Evolutionary conservation across 768 basidiomycete species (phyloP), one percentile per base, ranked within the genome.

Genomic region (Gymnopilus dilepis): DNA sequence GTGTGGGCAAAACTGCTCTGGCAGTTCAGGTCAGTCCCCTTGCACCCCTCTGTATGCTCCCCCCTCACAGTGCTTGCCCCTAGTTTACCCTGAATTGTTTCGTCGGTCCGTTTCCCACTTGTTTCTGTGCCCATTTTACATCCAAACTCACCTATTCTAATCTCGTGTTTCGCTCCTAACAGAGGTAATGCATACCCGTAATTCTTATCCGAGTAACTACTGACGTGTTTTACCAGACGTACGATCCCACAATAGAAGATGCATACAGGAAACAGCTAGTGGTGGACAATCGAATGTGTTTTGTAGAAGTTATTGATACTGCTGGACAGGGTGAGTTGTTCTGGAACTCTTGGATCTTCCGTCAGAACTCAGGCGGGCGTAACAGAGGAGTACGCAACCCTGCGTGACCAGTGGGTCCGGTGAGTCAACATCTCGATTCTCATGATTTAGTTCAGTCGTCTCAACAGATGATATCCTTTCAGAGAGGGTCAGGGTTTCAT

Each of bases 401-500:
- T 98, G 65, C 89, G 95, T 67, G 95, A 97, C 81, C 96, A 98
- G 76, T 98, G 95, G 95, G 94, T 97, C 69, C 88, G 95, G 95
- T 97, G 63, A 76, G 90, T 83, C 34, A 22, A 33, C 9, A 31
- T 24, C n/a, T 30, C 21, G 26, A 30, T 58, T 51, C 58, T 45
- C 33, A 48, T 50, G 21, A 55, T 43, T 55, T 42, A 56, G 51
- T 61, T 65, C 47, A 43, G 60, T 56, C 47, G 34, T 63, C 38
- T 54, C n/a, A 45, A 50, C 53, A 28, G 17, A 56, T 24, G 19
- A 48, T 61, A 61, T 26, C 66, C 57, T 64, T n/a, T 33, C 59
- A 97, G 95, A 28, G 95, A 98, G 76, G 96, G 96, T 64, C 95
- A 97, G 80, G 95, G 95, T n/a, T 97, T 98, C 75, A 91, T 98